phyloP scores from a whole-genome alignment of 2,329 filamentous ascomycete genomes.

The Fusarium abutilonis region DNA sequence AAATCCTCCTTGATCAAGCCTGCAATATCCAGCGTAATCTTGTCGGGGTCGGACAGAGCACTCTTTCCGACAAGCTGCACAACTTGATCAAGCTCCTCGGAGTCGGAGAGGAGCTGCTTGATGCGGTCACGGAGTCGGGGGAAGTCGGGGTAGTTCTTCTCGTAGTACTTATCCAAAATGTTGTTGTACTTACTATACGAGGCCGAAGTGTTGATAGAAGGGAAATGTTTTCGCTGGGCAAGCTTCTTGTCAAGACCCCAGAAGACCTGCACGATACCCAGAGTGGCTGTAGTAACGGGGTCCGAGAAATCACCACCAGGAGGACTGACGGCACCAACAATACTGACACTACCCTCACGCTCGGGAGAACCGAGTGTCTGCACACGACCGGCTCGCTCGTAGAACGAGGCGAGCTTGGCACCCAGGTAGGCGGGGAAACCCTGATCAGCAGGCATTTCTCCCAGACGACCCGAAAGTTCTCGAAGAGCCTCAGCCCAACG shows the following conservation, averaged over 20 bases:
- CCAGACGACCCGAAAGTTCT: slow-evolving; percentile 97
- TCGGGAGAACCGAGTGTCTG: slow-evolving; percentile 87
- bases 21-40: slow-evolving; percentile 96
- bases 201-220: slow-evolving; percentile 92
- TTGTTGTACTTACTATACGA: slow-evolving; percentile 98
- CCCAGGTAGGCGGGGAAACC: slow-evolving; percentile 98
- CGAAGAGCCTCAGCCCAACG: slow-evolving; percentile 98
- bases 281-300: slow-evolving; percentile 91
- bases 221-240: slow-evolving; percentile 98
- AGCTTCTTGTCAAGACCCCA: slow-evolving; percentile 99
- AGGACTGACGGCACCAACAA: slow-evolving; percentile 96
- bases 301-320: slow-evolving; percentile 99
- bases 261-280: slow-evolving; percentile 98
- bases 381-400: slow-evolving; percentile 94
- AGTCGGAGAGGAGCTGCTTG: slow-evolving; percentile 91
- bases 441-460: slow-evolving; percentile 99
- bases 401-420: slow-evolving; percentile 98
- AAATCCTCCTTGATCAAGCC: slow-evolving; percentile 97
- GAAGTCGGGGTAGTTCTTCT: slow-evolving; percentile 93
- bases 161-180: slow-evolving; percentile 91
- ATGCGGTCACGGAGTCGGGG: slow-evolving; percentile 91
- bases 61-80: slow-evolving; percentile 99
- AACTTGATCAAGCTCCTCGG: slow-evolving; percentile 97
- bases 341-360: slow-evolving; percentile 91
- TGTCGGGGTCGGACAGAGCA: slow-evolving; percentile 93